A percentile compares a stretch with the other conserved stretches of the same genome.
phyloP scores from a whole-genome alignment of 208 protist species.

The Leishmania mexicana region DNA sequence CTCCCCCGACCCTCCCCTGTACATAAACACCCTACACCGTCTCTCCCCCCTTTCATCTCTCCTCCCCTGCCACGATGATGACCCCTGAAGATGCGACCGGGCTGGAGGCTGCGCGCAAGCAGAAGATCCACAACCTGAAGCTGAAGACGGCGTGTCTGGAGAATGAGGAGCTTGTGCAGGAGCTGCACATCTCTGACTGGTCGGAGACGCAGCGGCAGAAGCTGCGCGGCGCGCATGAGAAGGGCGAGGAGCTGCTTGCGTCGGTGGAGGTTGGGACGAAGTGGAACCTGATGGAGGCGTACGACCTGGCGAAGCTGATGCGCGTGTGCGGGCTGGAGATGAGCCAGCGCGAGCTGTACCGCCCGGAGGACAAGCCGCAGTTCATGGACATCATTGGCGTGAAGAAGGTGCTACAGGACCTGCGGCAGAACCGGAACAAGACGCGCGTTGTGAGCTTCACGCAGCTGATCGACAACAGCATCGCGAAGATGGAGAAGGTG shows the following conservation, averaged over 20 bases:
- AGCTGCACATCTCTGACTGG: slow-evolving; percentile 87
- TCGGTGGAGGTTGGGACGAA: slow-evolving; percentile 79
- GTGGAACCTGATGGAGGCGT: slow-evolving; percentile 83
- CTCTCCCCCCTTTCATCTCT: slow-evolving; percentile 8
- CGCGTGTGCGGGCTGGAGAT: slow-evolving; percentile 64
- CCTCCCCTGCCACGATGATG: slow-evolving; percentile 28
- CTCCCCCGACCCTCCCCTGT: not conserved
- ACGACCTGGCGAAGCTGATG: slow-evolving; percentile 87
- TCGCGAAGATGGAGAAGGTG: slow-evolving; percentile 82
- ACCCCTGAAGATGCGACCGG: slow-evolving; percentile 69
- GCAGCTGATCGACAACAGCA: slow-evolving; percentile 77
- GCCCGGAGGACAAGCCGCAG: slow-evolving; percentile 87
- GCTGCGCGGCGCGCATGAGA: slow-evolving; percentile 72
- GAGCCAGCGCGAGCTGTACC: slow-evolving; percentile 81
- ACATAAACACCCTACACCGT: not conserved
- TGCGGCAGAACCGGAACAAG: slow-evolving; percentile 85
- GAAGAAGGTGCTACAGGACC: slow-evolving; percentile 80
- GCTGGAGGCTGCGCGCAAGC: slow-evolving; percentile 85
- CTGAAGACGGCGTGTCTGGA: slow-evolving; percentile 81
- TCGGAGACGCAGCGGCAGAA: slow-evolving; percentile 83
- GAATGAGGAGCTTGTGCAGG: slow-evolving; percentile 84
- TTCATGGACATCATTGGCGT: slow-evolving; percentile 77
- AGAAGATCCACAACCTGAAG: slow-evolving; percentile 90
- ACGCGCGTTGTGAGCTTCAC: slow-evolving; percentile 82
- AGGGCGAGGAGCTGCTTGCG: slow-evolving; percentile 70